phyloP scores from a whole-genome alignment of 192 early-diverging fungal genomes.

The Glomus cerebriforme region DNA sequence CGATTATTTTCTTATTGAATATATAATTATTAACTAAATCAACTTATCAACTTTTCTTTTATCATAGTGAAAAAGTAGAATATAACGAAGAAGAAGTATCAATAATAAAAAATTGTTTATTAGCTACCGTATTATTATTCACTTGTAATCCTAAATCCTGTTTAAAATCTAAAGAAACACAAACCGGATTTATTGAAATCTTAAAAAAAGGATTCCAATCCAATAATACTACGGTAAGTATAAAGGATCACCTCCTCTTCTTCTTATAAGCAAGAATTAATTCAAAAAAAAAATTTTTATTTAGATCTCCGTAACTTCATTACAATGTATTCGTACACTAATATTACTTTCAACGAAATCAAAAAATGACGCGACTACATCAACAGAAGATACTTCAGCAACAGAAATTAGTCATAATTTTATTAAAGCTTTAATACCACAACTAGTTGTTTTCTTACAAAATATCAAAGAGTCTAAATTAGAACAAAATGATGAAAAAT shows the following conservation, averaged over 20 bases:
- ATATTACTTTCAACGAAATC: conserved; percentile 38
- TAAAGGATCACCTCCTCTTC: background rate
- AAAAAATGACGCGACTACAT: background rate
- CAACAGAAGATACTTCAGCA: background rate
- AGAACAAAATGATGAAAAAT: conserved; percentile 29
- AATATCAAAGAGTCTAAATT: conserved; percentile 12
- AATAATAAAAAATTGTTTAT: conserved; percentile 24
- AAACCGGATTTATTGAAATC: conserved; percentile 6
- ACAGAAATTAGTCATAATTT: conserved; percentile 33
- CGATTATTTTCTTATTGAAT: too few species aligned
- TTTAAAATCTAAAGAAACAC: background rate
- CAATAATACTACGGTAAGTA: background rate
- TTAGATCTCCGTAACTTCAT: conserved; percentile 39
- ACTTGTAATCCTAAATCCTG: conserved; percentile 3
- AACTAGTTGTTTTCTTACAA: conserved; percentile 33
- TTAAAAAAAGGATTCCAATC: conserved; percentile 16
- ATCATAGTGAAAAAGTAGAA: background rate
- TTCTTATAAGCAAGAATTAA: background rate
- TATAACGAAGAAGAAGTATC: conserved; percentile 7
- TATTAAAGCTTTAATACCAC: conserved; percentile 38
- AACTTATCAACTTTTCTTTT: too few species aligned
- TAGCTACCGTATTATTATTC: background rate
- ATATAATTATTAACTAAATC: background rate
- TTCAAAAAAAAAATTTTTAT: background rate
- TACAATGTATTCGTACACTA: conserved; percentile 46